Conservation (phyloP, 352 stramenopile species). For the Globisporangium acanthophoron region DNA sequence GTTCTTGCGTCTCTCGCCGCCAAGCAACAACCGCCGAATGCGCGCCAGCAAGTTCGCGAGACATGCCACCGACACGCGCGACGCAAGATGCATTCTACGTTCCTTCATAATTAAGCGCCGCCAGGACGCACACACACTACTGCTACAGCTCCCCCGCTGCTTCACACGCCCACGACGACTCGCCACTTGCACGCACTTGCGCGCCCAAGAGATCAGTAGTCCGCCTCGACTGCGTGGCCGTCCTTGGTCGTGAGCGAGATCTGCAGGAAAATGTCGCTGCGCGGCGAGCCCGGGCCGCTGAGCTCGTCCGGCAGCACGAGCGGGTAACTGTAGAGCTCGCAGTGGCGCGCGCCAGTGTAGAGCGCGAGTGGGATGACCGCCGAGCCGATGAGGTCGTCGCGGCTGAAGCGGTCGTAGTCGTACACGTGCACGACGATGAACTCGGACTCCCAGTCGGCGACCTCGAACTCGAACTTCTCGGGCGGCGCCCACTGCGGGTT, state of each 20-base stretch:
- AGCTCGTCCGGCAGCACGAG: slow-evolving; percentile 58
- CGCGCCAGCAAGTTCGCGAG: too few relatives aligned
- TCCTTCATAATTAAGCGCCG: slow-evolving; percentile 1
- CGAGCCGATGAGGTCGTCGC: slow-evolving; percentile 70
- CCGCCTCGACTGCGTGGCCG: slow-evolving; percentile 37
- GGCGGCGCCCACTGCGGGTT: slow-evolving; percentile 66
- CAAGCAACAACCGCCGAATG: neutral
- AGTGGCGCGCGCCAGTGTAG: slow-evolving; percentile 48
- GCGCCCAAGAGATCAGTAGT: slow-evolving; percentile 10
- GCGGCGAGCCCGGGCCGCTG: slow-evolving; percentile 30
- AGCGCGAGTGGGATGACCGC: slow-evolving; percentile 60
- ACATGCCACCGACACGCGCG: neutral
- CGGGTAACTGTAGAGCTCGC: slow-evolving; percentile 65
- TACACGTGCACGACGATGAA: slow-evolving; percentile 66
- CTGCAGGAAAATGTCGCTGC: slow-evolving; percentile 61
- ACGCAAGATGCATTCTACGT: neutral
- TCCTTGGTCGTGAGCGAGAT: slow-evolving; percentile 50
- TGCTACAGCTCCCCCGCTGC: neutral
- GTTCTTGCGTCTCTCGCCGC: too few relatives aligned
- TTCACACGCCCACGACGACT: neutral
- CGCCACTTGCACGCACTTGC: neutral
- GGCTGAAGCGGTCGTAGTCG: slow-evolving; percentile 63
- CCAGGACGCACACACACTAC: neutral
- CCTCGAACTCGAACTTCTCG: slow-evolving; percentile 69
- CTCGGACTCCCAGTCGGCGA: slow-evolving; percentile 55